Base-by-base conservation (phyloP, 2,329 filamentous ascomycete genomes). In the Fusarium sp. region DNA sequence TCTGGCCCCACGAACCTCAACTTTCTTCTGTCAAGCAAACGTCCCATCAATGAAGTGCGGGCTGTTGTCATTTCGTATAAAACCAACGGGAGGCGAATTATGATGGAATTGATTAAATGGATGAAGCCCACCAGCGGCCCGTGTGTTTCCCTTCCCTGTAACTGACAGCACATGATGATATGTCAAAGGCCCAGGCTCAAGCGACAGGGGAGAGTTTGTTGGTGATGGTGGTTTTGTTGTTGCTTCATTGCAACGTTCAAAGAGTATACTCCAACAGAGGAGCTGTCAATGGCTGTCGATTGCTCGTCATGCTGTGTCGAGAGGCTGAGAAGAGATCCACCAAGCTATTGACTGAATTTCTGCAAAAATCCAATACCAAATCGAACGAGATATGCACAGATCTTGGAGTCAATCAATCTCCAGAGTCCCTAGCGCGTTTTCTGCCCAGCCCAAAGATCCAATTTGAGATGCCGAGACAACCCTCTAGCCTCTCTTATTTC, bases 391-490 rank as follows among this genome's bases (percentile, higher is more conserved):
- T 48, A 54, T 50, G 45, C 34, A 30, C 38, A 38, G 19, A 55
- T 43, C 34, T 24, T 20, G 26, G 26, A 11, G 26, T 30, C 20
- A 28, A 39, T 38, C 56, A 51, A 36, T 52, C 56, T 65, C 36
- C 44, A 50, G 42, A 66, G 59, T 55, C 55, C 72, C 55, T 72
- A 65, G 69, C 59, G 67, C 54, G 56, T 56, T 50, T 51, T 50
- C 47, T 34, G 56, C 38, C 50, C 60, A 63, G 56, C 61, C 51
- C 24, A 53, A 53, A 39, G 57, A 50, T 47, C 53, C 30, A 56
- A 55, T 65, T 48, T 28, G 20, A 57, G 48, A 47, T 48, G 46
- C 62, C 58, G 62, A 70, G 57, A 59, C 46, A 50, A 50, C 54
- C 62, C 49, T 62, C 52, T 46, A 8, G 7, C 4, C 23, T 23